These are phyloP conservation scores for Nothopassalora personata DNA, from an alignment of 2,329 filamentous ascomycete genomes.

Conservation along the genomic window DNA sequence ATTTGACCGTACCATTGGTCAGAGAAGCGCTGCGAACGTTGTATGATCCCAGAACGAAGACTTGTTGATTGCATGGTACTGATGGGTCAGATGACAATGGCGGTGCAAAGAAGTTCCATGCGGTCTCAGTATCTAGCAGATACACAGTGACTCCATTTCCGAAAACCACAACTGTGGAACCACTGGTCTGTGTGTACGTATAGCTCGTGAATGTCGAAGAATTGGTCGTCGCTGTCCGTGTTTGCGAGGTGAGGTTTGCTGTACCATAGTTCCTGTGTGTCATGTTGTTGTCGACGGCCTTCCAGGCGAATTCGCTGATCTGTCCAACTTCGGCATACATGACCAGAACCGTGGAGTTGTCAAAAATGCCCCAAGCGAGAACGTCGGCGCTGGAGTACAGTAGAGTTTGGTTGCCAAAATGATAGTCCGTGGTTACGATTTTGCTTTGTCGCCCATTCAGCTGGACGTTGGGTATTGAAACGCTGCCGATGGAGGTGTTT, in stretches of 20 bases:
- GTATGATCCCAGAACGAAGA: constrained; percentile 40
- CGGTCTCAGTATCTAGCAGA: constrained; percentile 49
- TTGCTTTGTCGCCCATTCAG: constrained; percentile 60
- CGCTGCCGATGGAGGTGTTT: constrained; percentile 48
- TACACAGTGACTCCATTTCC: constrained; percentile 48
- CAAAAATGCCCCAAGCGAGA: constrained; percentile 41
- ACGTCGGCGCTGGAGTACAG: constrained; percentile 55
- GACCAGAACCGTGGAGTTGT: constrained; percentile 15
- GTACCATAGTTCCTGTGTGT: constrained; percentile 8
- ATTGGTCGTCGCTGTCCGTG: background rate
- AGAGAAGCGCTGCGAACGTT: constrained; percentile 11
- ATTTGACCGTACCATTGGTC: constrained; percentile 24
- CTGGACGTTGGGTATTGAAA: constrained; percentile 53
- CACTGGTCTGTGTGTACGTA: constrained; percentile 15
- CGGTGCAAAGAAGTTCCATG: constrained; percentile 54
- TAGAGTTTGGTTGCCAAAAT: constrained; percentile 32
- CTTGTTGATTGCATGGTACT: constrained; percentile 42
- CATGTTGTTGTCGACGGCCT: background rate
- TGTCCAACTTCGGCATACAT: constrained; percentile 14
- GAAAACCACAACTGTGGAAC: constrained; percentile 42
- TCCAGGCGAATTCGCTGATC: constrained; percentile 18
- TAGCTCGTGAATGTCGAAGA: constrained; percentile 10
- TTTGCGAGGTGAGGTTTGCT: constrained; percentile 8
- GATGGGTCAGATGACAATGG: constrained; percentile 44
- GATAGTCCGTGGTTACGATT: constrained; percentile 57